phyloP scores from a whole-genome alignment of 305 asterid species.

The Solanum hybrid region DNA sequence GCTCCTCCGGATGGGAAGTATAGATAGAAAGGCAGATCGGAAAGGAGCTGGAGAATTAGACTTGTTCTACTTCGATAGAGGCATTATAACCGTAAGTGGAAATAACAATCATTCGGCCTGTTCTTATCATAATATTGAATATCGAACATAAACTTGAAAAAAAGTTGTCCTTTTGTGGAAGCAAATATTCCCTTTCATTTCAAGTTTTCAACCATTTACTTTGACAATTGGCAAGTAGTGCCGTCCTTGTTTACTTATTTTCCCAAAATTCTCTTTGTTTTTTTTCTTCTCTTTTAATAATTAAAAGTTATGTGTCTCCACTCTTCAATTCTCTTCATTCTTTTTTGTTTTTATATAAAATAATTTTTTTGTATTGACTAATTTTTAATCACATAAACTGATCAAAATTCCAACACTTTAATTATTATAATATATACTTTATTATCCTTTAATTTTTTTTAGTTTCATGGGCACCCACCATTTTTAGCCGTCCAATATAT shows the following conservation, averaged over 20 bases:
- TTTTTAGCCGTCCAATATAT: constrained; percentile 16
- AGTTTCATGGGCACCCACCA: constrained; percentile 5
- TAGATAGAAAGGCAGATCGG: no score
- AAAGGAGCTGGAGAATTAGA: no score
- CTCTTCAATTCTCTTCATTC: background rate
- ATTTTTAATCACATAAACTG: background rate
- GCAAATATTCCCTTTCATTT: background rate
- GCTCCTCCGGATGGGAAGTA: background rate
- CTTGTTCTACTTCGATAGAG: no score
- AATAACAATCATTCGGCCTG: background rate
- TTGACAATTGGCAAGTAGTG: constrained; percentile 4
- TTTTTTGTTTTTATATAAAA: background rate
- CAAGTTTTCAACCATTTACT: background rate
- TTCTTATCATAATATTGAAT: background rate
- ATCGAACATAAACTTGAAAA: background rate
- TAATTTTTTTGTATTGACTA: constrained; percentile 1
- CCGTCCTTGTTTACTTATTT: constrained; percentile 1
- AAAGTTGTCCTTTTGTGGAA: background rate
- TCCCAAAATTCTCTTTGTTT: constrained; percentile 6
- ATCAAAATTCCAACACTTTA: background rate
- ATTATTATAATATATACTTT: background rate
- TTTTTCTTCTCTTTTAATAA: background rate
- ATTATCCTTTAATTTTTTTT: background rate
- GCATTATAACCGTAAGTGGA: accelerated
- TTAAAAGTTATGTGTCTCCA: constrained; percentile 9